phyloP scores from a whole-genome alignment of 2,329 filamentous ascomycete genomes.

The Hypoxylon sp. region DNA sequence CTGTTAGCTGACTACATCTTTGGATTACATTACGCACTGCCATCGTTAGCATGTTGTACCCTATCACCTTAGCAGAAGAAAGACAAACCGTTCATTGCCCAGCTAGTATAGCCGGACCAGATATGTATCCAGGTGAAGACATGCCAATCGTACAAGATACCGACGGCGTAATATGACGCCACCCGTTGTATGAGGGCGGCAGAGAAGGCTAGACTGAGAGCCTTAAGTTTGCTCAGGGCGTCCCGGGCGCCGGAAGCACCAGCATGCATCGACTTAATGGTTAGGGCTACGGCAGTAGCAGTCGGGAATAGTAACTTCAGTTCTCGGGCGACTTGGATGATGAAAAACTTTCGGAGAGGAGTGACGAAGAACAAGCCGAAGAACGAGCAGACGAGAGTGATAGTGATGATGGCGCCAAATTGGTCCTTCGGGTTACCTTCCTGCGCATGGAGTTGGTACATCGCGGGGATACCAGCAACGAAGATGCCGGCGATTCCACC shows the following conservation, averaged over 20 bases:
- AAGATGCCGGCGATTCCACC: conserved; percentile 68
- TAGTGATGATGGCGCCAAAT: conserved; percentile 69
- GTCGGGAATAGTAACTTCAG: conserved; percentile 71
- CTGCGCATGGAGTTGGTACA: conserved; percentile 66
- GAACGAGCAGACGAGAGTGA: conserved; percentile 73
- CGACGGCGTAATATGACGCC: conserved; percentile 68
- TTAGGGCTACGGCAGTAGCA: conserved; percentile 69
- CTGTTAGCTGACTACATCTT: too few relatives aligned
- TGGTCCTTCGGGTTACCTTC: conserved; percentile 62
- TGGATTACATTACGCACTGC: too few relatives aligned
- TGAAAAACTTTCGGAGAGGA: conserved; percentile 75
- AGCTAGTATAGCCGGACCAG: conserved; percentile 54
- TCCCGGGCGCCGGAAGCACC: conserved; percentile 63
- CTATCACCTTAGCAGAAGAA: too few relatives aligned
- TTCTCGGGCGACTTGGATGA: conserved; percentile 73
- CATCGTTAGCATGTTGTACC: too few relatives aligned
- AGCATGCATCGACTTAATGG: conserved; percentile 71
- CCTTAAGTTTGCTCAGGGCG: conserved; percentile 68
- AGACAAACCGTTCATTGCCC: conserved; percentile 64
- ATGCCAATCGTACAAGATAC: conserved; percentile 71
- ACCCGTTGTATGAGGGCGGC: conserved; percentile 65
- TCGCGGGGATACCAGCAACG: conserved; percentile 67
- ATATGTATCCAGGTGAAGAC: conserved; percentile 67
- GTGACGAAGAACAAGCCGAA: conserved; percentile 75
- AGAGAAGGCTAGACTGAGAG: conserved; percentile 63